These are phyloP conservation scores for Fusarium sp. DNA, from an alignment of 2,329 filamentous ascomycete genomes.

Conservation along the genomic window DNA sequence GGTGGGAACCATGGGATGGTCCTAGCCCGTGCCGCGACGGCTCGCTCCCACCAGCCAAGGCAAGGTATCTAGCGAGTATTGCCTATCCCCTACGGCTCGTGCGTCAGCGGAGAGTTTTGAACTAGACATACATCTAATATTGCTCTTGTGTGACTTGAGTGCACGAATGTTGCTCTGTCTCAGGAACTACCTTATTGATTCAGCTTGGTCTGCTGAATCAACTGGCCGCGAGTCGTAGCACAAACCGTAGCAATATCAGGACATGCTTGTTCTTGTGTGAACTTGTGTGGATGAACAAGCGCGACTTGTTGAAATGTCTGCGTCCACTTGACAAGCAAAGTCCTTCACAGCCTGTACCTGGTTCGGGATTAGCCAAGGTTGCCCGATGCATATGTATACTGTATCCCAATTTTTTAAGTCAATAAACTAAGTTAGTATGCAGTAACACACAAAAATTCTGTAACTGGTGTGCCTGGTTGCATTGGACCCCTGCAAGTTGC, in stretches of 20 bases:
- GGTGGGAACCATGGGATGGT: conserved; percentile 25
- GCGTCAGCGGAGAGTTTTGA: conserved; percentile 31
- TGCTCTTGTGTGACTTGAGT: conserved; percentile 8
- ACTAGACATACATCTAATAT: neutral
- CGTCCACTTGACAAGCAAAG: conserved; percentile 17
- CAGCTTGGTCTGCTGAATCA: neutral
- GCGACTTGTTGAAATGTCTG: conserved; percentile 9
- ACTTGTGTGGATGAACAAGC: conserved; percentile 16
- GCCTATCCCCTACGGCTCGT: conserved; percentile 23
- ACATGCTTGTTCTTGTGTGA: neutral
- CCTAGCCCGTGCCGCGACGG: conserved; percentile 37
- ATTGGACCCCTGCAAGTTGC: conserved; percentile 22
- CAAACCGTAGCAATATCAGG: conserved; percentile 6
- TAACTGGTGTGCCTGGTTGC: conserved; percentile 35
- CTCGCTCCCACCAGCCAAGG: conserved; percentile 29
- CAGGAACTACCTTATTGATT: neutral
- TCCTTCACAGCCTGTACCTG: neutral
- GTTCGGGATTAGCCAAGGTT: conserved; percentile 6
- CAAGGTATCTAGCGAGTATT: conserved; percentile 22
- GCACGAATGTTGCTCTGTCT: neutral
- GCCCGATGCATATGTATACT: neutral
- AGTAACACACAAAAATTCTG: conserved; percentile 21
- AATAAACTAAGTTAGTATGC: conserved; percentile 1
- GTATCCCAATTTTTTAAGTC: neutral
- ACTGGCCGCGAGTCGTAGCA: neutral